Percentiles rank a stretch among this genome's conserved stretches.
Evolutionary conservation across 305 asterid species (phyloP).

Genomic region (Fraxinus xanthoxyloides): DNA sequence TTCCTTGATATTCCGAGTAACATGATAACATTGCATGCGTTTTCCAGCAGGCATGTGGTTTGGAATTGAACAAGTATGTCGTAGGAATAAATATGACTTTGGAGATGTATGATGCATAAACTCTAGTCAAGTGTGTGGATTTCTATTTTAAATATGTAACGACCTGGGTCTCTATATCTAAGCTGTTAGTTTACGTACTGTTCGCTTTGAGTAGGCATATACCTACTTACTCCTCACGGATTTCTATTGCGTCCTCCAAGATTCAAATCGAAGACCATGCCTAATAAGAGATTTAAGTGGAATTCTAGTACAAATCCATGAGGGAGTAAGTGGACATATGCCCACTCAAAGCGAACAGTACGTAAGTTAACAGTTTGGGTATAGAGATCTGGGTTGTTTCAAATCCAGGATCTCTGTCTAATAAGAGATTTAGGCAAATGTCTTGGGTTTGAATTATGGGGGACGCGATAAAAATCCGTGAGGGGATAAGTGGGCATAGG

Average conservation of each 20-base stretch:
- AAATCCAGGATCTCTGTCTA: neutral
- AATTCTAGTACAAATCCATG: neutral
- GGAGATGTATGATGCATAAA: neutral
- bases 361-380: neutral
- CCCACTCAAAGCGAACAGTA: neutral
- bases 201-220: neutral
- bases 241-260: neutral
- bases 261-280: neutral
- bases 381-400: neutral
- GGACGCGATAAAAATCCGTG: neutral
- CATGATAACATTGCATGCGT: neutral
- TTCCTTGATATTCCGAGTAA: neutral
- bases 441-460: neutral
- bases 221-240: neutral
- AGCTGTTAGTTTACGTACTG: neutral
- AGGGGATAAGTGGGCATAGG: neutral
- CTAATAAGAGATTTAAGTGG: neutral
- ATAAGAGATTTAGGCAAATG: too few species aligned
- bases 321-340: neutral
- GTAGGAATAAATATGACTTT: neutral
- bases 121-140: neutral
- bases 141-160: neutral
- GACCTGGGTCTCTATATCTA: neutral
- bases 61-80: neutral
- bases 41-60: neutral